Evolutionary conservation across 805 yeast species (phyloP).

Genomic region (Wickerhamomyces queroliae): DNA sequence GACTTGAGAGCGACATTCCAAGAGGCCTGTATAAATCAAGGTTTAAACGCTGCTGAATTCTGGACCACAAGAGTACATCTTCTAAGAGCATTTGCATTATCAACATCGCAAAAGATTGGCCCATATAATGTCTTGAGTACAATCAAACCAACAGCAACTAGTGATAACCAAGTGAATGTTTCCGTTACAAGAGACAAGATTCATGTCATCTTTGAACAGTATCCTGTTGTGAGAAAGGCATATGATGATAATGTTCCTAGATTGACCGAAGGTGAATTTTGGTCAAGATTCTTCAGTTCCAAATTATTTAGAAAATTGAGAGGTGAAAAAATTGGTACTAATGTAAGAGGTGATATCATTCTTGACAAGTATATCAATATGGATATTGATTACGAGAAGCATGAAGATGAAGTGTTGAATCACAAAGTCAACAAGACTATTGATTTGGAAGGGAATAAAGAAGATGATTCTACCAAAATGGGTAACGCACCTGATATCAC

Average conservation of each 20-base stretch:
- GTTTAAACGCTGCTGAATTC: slow-evolving; percentile 75
- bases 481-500: slow-evolving; percentile 89
- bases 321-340: slow-evolving; percentile 77
- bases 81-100: slow-evolving; percentile 79
- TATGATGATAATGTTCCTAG: slow-evolving; percentile 89
- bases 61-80: slow-evolving; percentile 81
- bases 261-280: slow-evolving; percentile 84
- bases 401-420: slow-evolving; percentile 34
- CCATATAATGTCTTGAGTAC: slow-evolving; percentile 93
- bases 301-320: slow-evolving; percentile 79
- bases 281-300: slow-evolving; percentile 94
- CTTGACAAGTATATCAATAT: slow-evolving; percentile 77
- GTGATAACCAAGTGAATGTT: slow-evolving; percentile 91
- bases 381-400: slow-evolving; percentile 52
- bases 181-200: slow-evolving; percentile 88
- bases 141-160: slow-evolving; percentile 87
- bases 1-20: slow-evolving; percentile 70
- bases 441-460: slow-evolving; percentile 75
- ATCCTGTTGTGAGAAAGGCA: slow-evolving; percentile 86
- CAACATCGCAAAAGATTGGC: slow-evolving; percentile 80
- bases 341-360: slow-evolving; percentile 77
- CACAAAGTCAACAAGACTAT: slow-evolving; percentile 61
- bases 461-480: slow-evolving; percentile 66
- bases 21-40: slow-evolving; percentile 77
- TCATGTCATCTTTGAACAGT: slow-evolving; percentile 83